Evolutionary conservation across 305 asterid genomes (phyloP), one percentile per base, ranked within the genome.

Genomic region (Fraxinus paxiana): DNA sequence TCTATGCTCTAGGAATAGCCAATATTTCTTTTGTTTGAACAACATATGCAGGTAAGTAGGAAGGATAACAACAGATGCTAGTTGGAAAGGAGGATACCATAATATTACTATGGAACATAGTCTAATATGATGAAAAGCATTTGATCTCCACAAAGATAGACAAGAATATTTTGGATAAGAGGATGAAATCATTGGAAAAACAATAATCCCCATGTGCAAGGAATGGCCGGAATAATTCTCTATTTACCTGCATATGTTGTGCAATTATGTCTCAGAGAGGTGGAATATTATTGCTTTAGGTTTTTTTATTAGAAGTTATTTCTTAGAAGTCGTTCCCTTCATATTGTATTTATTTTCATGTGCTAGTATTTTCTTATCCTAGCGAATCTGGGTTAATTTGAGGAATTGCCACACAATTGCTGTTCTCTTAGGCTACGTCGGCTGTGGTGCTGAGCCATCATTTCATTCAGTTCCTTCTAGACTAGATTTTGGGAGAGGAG

Each of bases 401-500:
- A 37, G 61, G 34, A 33, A 9, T 20, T 80, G 76, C 59, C 22
- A 9, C 61, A 17, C 69, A 37, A 28, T 71, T 82, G 9, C 20
- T 24, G 37, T 46, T 78, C 61, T 79, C 73, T 43, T 61, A 48
- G 65, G 75, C 75, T n/a, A 30, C 63, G 5, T 63, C 17, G 65
- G 41, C 41, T 35, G 8, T 30, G 74, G 38, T 76, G 41, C 41
- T 35, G 8, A 41, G 74, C 54, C 80, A 15, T 51, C 28, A 38
- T 79, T 34, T 83, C 34, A 65, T 75, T 48, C 37, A 67, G 69
- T 63, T 63, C 51, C 35, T 41, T 78, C 22, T 51, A 51, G 22
- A 51, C 61, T n/a, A 51, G 61, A 51, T 51, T 51, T 51, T 15
- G 22, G 22, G 20, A 51, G 22, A 51, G 61, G 59, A 15, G 61